Percentiles rank a stretch among this genome's conserved stretches.
phyloP scores from a whole-genome alignment of 805 yeast genomes.

The Starmerella potacharoeniae region DNA sequence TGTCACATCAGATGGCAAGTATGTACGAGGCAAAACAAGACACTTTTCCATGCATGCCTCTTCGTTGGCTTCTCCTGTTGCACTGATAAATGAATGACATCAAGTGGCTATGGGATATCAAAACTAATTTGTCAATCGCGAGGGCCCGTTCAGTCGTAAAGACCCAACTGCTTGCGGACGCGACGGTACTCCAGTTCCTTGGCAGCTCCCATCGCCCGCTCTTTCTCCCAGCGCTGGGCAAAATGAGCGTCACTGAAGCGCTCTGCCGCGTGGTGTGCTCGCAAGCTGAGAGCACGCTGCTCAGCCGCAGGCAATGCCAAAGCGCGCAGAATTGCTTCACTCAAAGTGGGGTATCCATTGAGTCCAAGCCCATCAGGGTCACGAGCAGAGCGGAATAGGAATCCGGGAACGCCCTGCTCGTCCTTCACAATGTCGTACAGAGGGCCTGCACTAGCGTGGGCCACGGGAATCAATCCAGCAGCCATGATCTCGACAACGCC shows the following conservation, averaged over 20 bases:
- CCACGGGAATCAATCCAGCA: slow-evolving; percentile 76
- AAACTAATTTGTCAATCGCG: too few relatives aligned
- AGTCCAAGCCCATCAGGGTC: slow-evolving; percentile 52
- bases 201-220: slow-evolving; percentile 6
- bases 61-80: too few relatives aligned
- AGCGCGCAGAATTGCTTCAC: slow-evolving; percentile 38
- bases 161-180: slow-evolving; percentile 6
- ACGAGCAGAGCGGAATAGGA: slow-evolving; percentile 55
- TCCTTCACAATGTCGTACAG: slow-evolving; percentile 65
- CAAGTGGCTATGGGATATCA: too few relatives aligned
- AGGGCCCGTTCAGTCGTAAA: slow-evolving; percentile 8
- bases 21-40: too few relatives aligned
- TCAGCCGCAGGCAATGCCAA: slow-evolving; percentile 32
- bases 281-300: slow-evolving; percentile 34
- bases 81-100: too few relatives aligned
- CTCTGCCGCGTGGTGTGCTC: slow-evolving; percentile 34
- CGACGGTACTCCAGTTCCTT: slow-evolving; percentile 3
- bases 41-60: too few relatives aligned
- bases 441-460: slow-evolving; percentile 95
- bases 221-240: slow-evolving; percentile 39
- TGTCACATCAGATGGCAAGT: too few relatives aligned
- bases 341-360: slow-evolving; percentile 37
- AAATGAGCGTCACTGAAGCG: slow-evolving; percentile 56
- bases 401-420: slow-evolving; percentile 49
- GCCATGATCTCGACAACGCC: slow-evolving; percentile 89